Conservation (phyloP, 2,329 filamentous ascomycete genomes). For the Nemania bipapillata region DNA sequence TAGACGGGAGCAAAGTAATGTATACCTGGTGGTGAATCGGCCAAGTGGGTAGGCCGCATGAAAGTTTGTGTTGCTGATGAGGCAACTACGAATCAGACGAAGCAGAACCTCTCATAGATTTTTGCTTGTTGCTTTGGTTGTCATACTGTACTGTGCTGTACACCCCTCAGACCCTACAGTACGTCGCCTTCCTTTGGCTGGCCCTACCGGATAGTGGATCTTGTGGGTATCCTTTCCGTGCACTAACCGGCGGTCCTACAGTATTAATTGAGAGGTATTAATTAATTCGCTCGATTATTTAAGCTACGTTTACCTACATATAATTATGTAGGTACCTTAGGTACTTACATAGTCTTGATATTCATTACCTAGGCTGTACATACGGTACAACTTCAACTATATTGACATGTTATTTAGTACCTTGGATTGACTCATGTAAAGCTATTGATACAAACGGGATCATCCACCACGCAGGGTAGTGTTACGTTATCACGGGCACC, state of each 20-base stretch:
- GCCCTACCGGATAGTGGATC: background rate
- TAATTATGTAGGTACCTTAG: too few species aligned
- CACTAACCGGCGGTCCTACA: conserved; percentile 2
- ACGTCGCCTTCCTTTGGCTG: conserved; percentile 6
- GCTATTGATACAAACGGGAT: too few species aligned
- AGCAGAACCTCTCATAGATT: conserved; percentile 4
- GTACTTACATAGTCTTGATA: too few species aligned
- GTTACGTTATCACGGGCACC: too few species aligned
- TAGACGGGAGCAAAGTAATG: too few species aligned
- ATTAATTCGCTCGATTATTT: conserved; percentile 8
- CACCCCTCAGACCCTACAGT: background rate
- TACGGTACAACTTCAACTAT: too few species aligned
- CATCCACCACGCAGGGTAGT: too few species aligned
- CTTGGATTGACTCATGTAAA: too few species aligned
- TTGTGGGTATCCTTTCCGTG: conserved; percentile 7
- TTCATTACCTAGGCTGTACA: too few species aligned
- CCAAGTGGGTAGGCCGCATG: conserved; percentile 8
- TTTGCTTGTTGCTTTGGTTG: conserved; percentile 21
- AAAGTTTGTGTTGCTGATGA: conserved; percentile 28
- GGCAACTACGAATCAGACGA: conserved; percentile 1
- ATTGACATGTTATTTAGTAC: too few species aligned
- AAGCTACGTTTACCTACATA: too few species aligned
- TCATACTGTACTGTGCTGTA: background rate
- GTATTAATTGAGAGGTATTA: conserved; percentile 1
- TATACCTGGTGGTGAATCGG: background rate